Conservation (phyloP, 106 monocot species). For the Platanthera guangdongensis region DNA sequence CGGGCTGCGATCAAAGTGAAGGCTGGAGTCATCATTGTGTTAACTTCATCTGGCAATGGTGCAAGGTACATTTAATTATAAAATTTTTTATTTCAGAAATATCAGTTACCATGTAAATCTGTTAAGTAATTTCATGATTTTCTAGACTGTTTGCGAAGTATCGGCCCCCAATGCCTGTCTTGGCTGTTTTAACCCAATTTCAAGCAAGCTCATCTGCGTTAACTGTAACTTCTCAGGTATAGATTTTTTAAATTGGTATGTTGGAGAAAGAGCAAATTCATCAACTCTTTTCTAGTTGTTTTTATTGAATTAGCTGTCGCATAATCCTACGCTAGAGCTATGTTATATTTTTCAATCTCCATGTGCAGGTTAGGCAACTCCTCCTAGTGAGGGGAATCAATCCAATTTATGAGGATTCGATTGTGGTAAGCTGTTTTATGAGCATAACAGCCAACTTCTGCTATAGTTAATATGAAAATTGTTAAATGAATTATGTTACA, state of each 20-base stretch:
- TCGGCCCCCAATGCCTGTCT: slow-evolving; percentile 61
- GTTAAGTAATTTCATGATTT: neutral
- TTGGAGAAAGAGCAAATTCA: neutral
- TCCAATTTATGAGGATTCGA: slow-evolving; percentile 38
- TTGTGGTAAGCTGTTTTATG: slow-evolving; percentile 25
- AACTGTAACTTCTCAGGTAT: slow-evolving; percentile 42
- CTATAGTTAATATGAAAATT: neutral
- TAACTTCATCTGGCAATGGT: slow-evolving; percentile 65
- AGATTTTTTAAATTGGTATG: neutral
- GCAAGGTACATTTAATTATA: slow-evolving; percentile 28
- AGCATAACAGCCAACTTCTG: neutral
- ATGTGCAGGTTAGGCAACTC: slow-evolving; percentile 61
- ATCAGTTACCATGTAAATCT: neutral
- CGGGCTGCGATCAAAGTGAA: slow-evolving; percentile 75
- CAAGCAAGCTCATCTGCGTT: slow-evolving; percentile 14
- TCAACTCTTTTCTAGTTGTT: neutral
- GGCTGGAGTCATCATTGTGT: slow-evolving; percentile 61
- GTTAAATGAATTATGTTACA: neutral
- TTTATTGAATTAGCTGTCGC: neutral
- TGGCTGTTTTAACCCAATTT: slow-evolving; percentile 35
- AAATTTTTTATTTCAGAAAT: neutral
- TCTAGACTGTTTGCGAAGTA: slow-evolving; percentile 66
- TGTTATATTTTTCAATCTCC: neutral
- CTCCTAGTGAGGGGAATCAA: slow-evolving; percentile 54
- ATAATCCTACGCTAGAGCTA: neutral